Conservation (phyloP, 495 filamentous ascomycete genomes). For the Aspergillus heteromorphus region DNA sequence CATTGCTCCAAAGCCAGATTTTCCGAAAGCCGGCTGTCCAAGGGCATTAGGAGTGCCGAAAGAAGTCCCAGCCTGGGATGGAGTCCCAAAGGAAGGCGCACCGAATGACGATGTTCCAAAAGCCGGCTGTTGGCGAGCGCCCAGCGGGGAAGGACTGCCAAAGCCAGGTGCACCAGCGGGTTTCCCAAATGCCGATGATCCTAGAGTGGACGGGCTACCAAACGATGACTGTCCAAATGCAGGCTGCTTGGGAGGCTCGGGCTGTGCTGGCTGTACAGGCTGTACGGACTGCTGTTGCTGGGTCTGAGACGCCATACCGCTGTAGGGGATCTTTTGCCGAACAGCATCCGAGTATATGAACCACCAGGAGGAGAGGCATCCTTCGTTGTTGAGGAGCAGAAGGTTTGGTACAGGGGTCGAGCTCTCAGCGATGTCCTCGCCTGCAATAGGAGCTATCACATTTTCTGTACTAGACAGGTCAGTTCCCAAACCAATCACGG, state of each 20-base stretch:
- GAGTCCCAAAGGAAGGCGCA: constrained; percentile 18
- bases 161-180: constrained; percentile 30
- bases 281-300: constrained; percentile 20
- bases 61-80: constrained; percentile 24
- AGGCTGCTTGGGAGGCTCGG: constrained; percentile 25
- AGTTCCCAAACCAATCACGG: constrained; percentile 70
- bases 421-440: constrained; percentile 64
- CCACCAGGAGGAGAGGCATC: constrained; percentile 83
- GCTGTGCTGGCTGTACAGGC: constrained; percentile 18
- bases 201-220: constrained; percentile 33
- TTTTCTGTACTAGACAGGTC: constrained; percentile 80
- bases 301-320: constrained; percentile 53
- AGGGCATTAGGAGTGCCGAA: constrained; percentile 28
- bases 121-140: constrained; percentile 13
- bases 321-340: constrained; percentile 63
- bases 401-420: constrained; percentile 84
- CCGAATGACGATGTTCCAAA: constrained; percentile 30
- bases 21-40: constrained; percentile 29
- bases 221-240: constrained; percentile 40
- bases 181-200: constrained; percentile 26
- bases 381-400: constrained; percentile 84
- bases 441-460: constrained; percentile 69
- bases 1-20: constrained; percentile 46
- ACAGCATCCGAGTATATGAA: constrained; percentile 85
- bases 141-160: constrained; percentile 33